Percentiles rank a stretch among this genome's conserved stretches.
Evolutionary conservation across 495 filamentous ascomycete genomes (phyloP).

Genomic region (Xylaria nigripes): DNA sequence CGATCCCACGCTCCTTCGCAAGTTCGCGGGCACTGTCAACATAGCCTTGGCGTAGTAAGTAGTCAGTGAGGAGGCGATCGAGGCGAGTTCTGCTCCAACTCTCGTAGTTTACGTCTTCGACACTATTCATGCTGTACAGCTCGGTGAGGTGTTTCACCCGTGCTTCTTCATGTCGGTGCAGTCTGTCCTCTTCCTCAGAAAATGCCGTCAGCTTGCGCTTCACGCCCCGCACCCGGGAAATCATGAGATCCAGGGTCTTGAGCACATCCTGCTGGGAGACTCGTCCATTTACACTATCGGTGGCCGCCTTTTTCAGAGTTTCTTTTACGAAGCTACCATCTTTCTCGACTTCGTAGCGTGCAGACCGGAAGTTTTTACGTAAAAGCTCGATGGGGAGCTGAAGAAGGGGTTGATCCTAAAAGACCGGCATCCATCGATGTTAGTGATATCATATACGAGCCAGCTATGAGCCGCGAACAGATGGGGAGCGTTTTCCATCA

Average conservation of each 20-base stretch:
- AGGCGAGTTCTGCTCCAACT: slow-evolving; percentile 74
- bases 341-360: slow-evolving; percentile 74
- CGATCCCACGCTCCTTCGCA: slow-evolving; percentile 56
- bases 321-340: slow-evolving; percentile 62
- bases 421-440: background rate
- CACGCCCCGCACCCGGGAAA: slow-evolving; percentile 69
- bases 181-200: slow-evolving; percentile 65
- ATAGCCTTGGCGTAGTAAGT: slow-evolving; percentile 78
- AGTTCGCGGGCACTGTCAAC: slow-evolving; percentile 65
- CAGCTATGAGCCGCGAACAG: background rate
- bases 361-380: slow-evolving; percentile 84
- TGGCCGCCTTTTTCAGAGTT: slow-evolving; percentile 60
- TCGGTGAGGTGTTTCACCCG: slow-evolving; percentile 72
- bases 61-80: slow-evolving; percentile 82
- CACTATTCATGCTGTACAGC: slow-evolving; percentile 67
- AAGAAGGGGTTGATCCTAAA: slow-evolving; percentile 88
- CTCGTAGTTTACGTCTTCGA: slow-evolving; percentile 92
- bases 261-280: slow-evolving; percentile 60
- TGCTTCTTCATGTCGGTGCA: slow-evolving; percentile 65
- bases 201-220: slow-evolving; percentile 77
- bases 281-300: slow-evolving; percentile 52
- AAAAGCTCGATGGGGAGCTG: slow-evolving; percentile 84
- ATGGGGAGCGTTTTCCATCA: background rate
- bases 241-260: slow-evolving; percentile 72
- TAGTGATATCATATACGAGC: background rate